Base-by-base conservation (phyloP, 202 grass and related monocot genomes). In the Schoenoplectus tabernaemontani region DNA sequence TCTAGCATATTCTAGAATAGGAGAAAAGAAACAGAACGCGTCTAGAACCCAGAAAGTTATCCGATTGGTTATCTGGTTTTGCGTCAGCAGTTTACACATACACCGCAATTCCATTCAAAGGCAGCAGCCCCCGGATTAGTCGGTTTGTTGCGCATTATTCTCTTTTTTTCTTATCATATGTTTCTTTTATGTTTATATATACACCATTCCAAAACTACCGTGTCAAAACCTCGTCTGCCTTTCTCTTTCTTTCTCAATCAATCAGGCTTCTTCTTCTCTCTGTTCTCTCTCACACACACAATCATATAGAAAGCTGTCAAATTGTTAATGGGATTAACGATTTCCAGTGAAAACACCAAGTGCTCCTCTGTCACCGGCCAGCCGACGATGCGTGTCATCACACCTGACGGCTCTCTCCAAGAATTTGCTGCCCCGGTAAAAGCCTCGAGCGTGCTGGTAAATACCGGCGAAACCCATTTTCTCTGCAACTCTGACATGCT, bases 401-500 rank as follows among this genome's bases (percentile, higher is more conserved):
- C 79, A 28, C 78, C 63, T 10, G 86, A 97, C 60, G 86, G 94
- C 10, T 90, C 87, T 68, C 84, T 97, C 32, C 57, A 17, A 4
- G 89, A 97, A 79, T 87, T 89, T 39, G 17, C 57, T 20, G 8
- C 59, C 8, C 15, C 59, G 0, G 16, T 75, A 53, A 67, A 51
- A 48, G 89, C 80, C 4, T 78, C 84, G 56, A 85, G 90, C 30
- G 81, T 43, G 16, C 82, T 91, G 65, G 59, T 17, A 51, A 39
- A 46, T 58, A 9, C 7, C 43, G 59, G 73, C 0, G 75, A 9
- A 33, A 23, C 80, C 0, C 81, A 64, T 62, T 92, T 97, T 87
- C 1, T 97, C 37, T 97, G 91, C 86, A 88, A 48, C 67, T 86
- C 94, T 65, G 94, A 97, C 82, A 85, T 62, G 65, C 91, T 97